phyloP scores from a whole-genome alignment of 2,329 filamentous ascomycete species.

The Exophiala aquamarina region DNA sequence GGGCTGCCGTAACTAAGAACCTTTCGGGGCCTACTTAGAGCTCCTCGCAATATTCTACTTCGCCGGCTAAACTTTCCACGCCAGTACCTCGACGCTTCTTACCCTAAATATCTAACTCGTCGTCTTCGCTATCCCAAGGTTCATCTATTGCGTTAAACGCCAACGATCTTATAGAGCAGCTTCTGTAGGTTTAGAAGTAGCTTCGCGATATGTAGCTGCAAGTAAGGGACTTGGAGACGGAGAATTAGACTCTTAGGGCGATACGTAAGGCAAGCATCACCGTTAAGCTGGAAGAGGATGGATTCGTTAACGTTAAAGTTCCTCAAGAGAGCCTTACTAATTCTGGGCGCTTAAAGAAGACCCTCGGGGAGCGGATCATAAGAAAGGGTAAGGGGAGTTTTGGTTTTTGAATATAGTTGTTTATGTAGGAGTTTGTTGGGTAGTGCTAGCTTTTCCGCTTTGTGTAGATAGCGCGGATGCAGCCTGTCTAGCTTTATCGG shows the following conservation, averaged over 20 bases:
- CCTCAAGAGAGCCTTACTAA: background rate
- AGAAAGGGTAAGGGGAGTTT: background rate
- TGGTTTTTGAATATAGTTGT: background rate
- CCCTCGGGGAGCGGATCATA: background rate
- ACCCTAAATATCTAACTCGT: background rate
- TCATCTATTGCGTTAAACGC: background rate
- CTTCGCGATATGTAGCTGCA: background rate
- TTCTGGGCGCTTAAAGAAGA: background rate
- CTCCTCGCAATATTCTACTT: background rate
- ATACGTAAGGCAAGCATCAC: background rate
- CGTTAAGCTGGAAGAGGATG: background rate
- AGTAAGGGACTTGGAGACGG: background rate
- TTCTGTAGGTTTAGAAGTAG: background rate
- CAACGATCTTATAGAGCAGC: background rate
- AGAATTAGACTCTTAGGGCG: background rate
- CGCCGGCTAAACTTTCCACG: background rate
- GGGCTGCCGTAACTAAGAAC: background rate
- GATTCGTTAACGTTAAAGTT: background rate
- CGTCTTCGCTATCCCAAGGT: background rate
- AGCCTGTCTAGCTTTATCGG: background rate
- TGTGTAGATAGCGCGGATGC: background rate
- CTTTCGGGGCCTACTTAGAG: background rate
- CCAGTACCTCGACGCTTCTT: background rate
- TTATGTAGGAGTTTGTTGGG: background rate
- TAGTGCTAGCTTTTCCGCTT: background rate